phyloP scores from a whole-genome alignment of 352 stramenopile genomes.

The Globisporangium irregulare region DNA sequence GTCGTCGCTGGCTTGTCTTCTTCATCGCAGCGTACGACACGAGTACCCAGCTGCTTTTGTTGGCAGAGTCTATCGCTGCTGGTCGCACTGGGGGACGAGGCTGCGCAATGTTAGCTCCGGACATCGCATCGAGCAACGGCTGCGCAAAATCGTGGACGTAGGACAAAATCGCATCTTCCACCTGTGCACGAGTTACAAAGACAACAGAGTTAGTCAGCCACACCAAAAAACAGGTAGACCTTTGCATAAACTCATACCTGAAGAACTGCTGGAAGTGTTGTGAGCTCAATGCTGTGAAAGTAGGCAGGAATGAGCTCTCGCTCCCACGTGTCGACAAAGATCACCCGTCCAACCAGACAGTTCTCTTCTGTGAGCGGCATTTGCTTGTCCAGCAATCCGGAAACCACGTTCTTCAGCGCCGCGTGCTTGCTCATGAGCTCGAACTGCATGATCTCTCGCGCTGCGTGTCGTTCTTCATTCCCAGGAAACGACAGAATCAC shows the following conservation, averaged over 20 bases:
- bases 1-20: slow-evolving; percentile 43
- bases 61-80: not conserved
- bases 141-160: slow-evolving; percentile 44
- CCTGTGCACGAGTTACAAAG: slow-evolving; percentile 19
- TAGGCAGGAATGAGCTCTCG: slow-evolving; percentile 46
- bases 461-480: slow-evolving; percentile 14
- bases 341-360: slow-evolving; percentile 45
- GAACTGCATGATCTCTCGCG: slow-evolving; percentile 29
- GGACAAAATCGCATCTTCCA: slow-evolving; percentile 56
- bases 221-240: not conserved
- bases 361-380: slow-evolving; percentile 27
- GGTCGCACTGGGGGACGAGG: no score
- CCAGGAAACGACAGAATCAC: slow-evolving; percentile 55
- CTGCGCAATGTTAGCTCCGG: slow-evolving; percentile 3
- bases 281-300: slow-evolving; percentile 67
- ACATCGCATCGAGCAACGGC: slow-evolving; percentile 36
- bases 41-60: slow-evolving; percentile 8
- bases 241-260: slow-evolving; percentile 39
- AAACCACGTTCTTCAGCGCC: slow-evolving; percentile 26
- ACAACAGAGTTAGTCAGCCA: not conserved
- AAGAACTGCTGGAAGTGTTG: slow-evolving; percentile 49
- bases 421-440: slow-evolving; percentile 43
- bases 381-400: slow-evolving; percentile 35
- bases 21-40: slow-evolving; percentile 16
- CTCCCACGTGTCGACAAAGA: slow-evolving; percentile 56